phyloP scores from a whole-genome alignment of 2,329 filamentous ascomycete genomes.

The Microdochium bolleyi region DNA sequence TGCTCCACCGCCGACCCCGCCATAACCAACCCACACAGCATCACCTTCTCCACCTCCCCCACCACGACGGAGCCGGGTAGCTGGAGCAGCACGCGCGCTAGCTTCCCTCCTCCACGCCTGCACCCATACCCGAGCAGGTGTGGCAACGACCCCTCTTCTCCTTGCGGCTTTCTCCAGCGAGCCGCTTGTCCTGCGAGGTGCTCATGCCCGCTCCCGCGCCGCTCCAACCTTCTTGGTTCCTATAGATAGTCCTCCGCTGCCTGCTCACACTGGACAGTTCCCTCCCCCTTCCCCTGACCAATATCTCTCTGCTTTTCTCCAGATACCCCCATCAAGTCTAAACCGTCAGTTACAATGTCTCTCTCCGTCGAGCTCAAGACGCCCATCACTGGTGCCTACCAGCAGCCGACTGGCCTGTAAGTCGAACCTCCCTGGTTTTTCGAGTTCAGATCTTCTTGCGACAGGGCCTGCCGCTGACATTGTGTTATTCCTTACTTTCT shows the following conservation, averaged over 20 bases:
- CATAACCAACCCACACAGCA: too few species aligned
- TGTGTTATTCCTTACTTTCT: conserved; percentile 5
- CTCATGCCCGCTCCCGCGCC: too few species aligned
- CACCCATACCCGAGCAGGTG: too few species aligned
- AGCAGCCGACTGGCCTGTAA: conserved; percentile 55
- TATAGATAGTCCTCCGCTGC: neutral
- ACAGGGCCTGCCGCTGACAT: conserved; percentile 11
- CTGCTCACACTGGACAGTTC: neutral
- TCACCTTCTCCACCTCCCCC: too few species aligned
- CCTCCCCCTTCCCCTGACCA: neutral
- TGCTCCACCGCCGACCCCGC: neutral
- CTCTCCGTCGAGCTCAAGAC: conserved; percentile 58
- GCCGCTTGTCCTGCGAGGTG: too few species aligned
- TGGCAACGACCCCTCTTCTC: too few species aligned
- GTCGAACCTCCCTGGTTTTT: conserved; percentile 15
- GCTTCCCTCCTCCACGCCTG: too few species aligned
- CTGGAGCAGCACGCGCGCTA: too few species aligned
- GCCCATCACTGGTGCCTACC: conserved; percentile 51
- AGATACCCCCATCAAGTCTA: conserved; percentile 1
- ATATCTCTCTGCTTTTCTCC: neutral
- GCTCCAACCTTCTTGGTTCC: neutral
- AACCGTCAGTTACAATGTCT: conserved; percentile 25
- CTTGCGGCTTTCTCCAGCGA: too few species aligned
- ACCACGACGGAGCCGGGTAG: too few species aligned
- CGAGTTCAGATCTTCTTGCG: neutral